A percentile compares a stretch with the other conserved stretches of the same genome.
These are phyloP conservation scores for Rubus idaeus DNA, from an alignment of 306 rosid genomes.

Conservation along the genomic window DNA sequence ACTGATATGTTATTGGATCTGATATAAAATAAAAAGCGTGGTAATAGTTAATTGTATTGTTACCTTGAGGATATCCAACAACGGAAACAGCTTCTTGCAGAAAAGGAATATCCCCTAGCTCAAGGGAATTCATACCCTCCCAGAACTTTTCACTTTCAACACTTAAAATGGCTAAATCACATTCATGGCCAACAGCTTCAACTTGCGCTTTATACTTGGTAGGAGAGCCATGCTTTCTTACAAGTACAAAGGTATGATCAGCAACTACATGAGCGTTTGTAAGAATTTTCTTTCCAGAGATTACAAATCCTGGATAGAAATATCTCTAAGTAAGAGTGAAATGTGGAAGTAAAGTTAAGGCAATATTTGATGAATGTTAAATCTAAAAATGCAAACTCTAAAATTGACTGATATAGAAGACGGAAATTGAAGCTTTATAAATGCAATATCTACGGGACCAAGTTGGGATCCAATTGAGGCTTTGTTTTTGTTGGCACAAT, in stretches of 20 bases:
- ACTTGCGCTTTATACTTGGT: constrained; percentile 78
- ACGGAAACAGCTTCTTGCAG: constrained; percentile 91
- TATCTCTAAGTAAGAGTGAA: constrained; percentile 10
- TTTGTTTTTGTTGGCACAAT: no score
- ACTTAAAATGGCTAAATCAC: constrained; percentile 75
- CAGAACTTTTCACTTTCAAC: constrained; percentile 71
- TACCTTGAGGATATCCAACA: constrained; percentile 96
- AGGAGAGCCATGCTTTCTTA: constrained; percentile 91
- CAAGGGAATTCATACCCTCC: constrained; percentile 66
- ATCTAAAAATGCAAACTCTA: neutral
- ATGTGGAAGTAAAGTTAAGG: neutral
- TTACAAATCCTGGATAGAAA: constrained; percentile 58
- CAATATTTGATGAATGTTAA: neutral
- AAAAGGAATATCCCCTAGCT: constrained; percentile 77
- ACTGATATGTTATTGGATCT: neutral
- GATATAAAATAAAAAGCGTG: neutral
- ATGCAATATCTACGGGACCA: no score
- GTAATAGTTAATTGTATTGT: neutral
- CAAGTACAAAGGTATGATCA: constrained; percentile 84
- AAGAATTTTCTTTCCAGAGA: constrained; percentile 66
- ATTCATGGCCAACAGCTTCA: constrained; percentile 88
- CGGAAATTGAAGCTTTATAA: neutral
- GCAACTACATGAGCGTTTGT: constrained; percentile 97
- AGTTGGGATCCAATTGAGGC: neutral
- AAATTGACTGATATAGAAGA: neutral